phyloP scores from a whole-genome alignment of 2,329 filamentous ascomycete genomes.

The Magnaporthales sp. region DNA sequence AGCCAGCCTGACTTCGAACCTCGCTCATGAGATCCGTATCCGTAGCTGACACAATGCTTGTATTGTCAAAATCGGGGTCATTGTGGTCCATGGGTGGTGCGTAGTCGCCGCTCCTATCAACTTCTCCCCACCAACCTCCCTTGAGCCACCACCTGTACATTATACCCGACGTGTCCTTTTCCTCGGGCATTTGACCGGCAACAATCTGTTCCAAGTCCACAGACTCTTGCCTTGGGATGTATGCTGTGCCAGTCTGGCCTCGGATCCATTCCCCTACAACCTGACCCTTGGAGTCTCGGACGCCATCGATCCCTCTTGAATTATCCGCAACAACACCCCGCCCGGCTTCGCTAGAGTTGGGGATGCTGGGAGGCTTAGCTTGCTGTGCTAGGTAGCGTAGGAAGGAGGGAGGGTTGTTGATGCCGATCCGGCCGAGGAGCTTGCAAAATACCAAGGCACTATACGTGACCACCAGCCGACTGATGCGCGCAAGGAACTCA shows the following conservation, averaged over 20 bases:
- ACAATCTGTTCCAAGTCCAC: conserved; percentile 51
- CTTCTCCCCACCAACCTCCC: conserved; percentile 77
- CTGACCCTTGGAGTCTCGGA: conserved; percentile 17
- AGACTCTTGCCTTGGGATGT: conserved; percentile 49
- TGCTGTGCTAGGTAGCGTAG: conserved; percentile 42
- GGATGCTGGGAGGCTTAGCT: conserved; percentile 30
- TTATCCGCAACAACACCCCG: neutral
- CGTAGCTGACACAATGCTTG: conserved; percentile 66
- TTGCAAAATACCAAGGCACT: conserved; percentile 45
- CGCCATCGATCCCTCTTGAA: conserved; percentile 11
- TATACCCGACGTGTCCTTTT: conserved; percentile 61
- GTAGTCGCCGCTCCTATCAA: conserved; percentile 77
- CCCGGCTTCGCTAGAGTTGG: neutral
- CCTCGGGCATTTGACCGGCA: conserved; percentile 28
- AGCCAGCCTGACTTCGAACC: conserved; percentile 16
- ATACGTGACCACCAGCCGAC: conserved; percentile 52
- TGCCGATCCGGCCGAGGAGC: conserved; percentile 47
- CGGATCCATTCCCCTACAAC: conserved; percentile 41
- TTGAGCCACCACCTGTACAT: conserved; percentile 79
- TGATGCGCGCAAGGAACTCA: conserved; percentile 70
- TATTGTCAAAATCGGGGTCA: conserved; percentile 52
- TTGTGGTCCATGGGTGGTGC: conserved; percentile 50
- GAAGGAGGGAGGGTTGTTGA: conserved; percentile 56
- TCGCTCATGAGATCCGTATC: conserved; percentile 19
- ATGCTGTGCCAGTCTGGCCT: conserved; percentile 42